These are phyloP conservation scores for Capsicum baccatum DNA, from an alignment of 257 asterid genomes.

Conservation along the genomic window DNA sequence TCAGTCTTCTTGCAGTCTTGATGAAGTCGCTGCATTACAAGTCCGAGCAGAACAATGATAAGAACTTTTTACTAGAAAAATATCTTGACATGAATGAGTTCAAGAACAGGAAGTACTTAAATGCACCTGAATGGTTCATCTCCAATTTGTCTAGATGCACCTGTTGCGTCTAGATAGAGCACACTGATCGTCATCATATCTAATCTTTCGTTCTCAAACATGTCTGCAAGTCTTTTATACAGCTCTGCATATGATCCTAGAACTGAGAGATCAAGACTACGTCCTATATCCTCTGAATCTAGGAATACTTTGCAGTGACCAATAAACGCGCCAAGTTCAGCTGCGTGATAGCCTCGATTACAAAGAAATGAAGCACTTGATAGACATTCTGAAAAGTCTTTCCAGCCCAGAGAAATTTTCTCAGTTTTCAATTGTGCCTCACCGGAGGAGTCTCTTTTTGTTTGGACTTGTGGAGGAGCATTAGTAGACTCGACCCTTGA, in stretches of 20 bases:
- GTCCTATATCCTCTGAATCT: slow-evolving; percentile 84
- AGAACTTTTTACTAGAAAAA: neutral
- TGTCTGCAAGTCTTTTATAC: slow-evolving; percentile 58
- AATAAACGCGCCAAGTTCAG: slow-evolving; percentile 58
- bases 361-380: slow-evolving; percentile 42
- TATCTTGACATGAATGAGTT: neutral
- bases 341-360: slow-evolving; percentile 49
- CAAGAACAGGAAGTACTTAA: neutral
- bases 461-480: slow-evolving; percentile 38
- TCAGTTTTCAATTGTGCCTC: slow-evolving; percentile 21
- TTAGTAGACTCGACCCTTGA: slow-evolving; percentile 41
- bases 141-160: slow-evolving; percentile 70
- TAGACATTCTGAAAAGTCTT: slow-evolving; percentile 44
- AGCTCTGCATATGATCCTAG: slow-evolving; percentile 86
- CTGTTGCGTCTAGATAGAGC: slow-evolving; percentile 65
- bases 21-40: slow-evolving; percentile 64
- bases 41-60: neutral
- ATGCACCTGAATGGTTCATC: slow-evolving; percentile 80
- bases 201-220: slow-evolving; percentile 69
- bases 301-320: slow-evolving; percentile 89
- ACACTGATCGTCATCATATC: slow-evolving; percentile 56
- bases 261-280: slow-evolving; percentile 74
- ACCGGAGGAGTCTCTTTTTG: slow-evolving; percentile 33
- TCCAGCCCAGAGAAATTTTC: slow-evolving; percentile 35
- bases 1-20: slow-evolving; percentile 76